phyloP scores from a whole-genome alignment of 306 rosid species.

The Castanea crenata region DNA sequence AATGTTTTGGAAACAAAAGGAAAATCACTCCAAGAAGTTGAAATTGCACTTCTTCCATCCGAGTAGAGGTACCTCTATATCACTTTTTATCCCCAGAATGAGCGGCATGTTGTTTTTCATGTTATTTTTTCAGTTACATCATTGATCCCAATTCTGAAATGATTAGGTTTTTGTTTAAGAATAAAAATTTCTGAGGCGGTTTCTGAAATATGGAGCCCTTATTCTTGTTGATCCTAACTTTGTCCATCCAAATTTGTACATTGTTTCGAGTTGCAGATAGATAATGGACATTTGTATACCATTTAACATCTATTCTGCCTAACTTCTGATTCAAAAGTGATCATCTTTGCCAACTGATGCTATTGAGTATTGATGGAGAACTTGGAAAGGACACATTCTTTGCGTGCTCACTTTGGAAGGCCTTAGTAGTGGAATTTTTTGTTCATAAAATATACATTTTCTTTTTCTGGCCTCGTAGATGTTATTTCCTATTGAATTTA shows the following conservation, averaged over 20 bases:
- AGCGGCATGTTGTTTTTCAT: background rate
- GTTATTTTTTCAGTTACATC: slow-evolving; percentile 7
- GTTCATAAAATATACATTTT: background rate
- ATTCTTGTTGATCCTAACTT: background rate
- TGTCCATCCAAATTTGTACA: background rate
- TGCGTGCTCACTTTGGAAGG: slow-evolving; percentile 7
- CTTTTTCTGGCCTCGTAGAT: background rate
- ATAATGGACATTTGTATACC: background rate
- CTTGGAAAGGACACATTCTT: background rate
- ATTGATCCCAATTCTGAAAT: background rate
- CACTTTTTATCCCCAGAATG: too few species aligned
- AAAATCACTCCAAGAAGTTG: slow-evolving; percentile 90
- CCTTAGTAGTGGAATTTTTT: background rate
- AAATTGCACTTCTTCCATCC: slow-evolving; percentile 60
- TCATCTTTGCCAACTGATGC: background rate
- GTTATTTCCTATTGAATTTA: background rate
- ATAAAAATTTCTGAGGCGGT: too few species aligned
- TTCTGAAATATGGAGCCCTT: background rate
- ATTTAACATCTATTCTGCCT: background rate
- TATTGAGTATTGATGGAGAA: background rate
- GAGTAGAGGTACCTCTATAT: slow-evolving; percentile 31
- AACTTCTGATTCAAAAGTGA: background rate
- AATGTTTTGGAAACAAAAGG: slow-evolving; percentile 82
- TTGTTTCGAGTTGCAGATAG: slow-evolving; percentile 1
- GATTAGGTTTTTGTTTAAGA: background rate